Evolutionary conservation across 2,329 filamentous ascomycete genomes (phyloP).

Genomic region (Myriosclerotinia curreyana): DNA sequence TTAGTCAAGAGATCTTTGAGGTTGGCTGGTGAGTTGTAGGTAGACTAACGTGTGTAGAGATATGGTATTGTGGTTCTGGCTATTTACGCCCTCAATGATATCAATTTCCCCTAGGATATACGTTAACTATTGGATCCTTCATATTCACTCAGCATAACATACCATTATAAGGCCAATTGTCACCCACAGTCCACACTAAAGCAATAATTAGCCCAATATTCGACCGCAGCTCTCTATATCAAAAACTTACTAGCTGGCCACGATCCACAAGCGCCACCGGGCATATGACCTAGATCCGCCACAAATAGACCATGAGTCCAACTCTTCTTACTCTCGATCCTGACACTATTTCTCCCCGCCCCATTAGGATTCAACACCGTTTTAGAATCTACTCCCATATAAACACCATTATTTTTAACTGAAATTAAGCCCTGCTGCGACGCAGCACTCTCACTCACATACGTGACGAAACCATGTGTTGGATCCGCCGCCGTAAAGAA

Average conservation of each 20-base stretch:
- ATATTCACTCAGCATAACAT: not conserved
- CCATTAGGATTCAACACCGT: slow-evolving; percentile 46
- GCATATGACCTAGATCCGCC: slow-evolving; percentile 64
- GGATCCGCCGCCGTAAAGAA: slow-evolving; percentile 17
- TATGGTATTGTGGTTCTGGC: slow-evolving; percentile 2
- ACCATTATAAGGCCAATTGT: slow-evolving; percentile 24
- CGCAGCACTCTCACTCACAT: slow-evolving; percentile 13
- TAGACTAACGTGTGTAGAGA: slow-evolving; percentile 15
- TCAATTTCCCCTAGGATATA: slow-evolving; percentile 8
- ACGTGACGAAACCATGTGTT: slow-evolving; percentile 30
- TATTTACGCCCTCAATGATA: slow-evolving; percentile 16
- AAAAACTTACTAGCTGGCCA: slow-evolving; percentile 65
- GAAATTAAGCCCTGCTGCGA: slow-evolving; percentile 14
- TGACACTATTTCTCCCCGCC: slow-evolving; percentile 51
- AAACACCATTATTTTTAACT: slow-evolving; percentile 48
- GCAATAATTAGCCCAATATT: not conserved
- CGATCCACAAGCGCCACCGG: slow-evolving; percentile 64
- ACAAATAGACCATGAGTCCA: slow-evolving; percentile 67
- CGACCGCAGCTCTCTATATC: slow-evolving; percentile 56
- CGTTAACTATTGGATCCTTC: not conserved
- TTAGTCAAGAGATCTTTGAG: not conserved
- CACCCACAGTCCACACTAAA: slow-evolving; percentile 14
- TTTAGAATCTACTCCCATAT: slow-evolving; percentile 64
- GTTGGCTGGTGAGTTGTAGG: not conserved
- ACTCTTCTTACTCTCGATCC: slow-evolving; percentile 59